Percentiles rank a stretch among this genome's conserved stretches.
phyloP scores from a whole-genome alignment of 306 rosid genomes.

The Canavalia gladiata region DNA sequence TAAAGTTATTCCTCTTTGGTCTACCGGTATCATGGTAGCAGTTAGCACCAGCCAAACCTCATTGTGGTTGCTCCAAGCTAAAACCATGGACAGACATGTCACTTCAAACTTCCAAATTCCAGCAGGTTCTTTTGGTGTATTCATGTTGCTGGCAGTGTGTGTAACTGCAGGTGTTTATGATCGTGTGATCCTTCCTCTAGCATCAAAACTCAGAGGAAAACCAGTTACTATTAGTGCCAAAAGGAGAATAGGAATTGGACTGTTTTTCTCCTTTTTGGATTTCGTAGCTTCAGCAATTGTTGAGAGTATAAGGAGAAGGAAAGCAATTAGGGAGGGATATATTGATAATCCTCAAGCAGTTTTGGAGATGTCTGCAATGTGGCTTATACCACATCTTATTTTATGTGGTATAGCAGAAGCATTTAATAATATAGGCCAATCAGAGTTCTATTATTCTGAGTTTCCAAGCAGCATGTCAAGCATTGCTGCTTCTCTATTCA shows the following conservation, averaged over 20 bases:
- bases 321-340: constrained; percentile 54
- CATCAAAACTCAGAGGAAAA: constrained; percentile 63
- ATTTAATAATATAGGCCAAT: constrained; percentile 65
- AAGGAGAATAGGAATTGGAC: constrained; percentile 70
- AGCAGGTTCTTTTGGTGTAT: constrained; percentile 68
- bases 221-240: constrained; percentile 55
- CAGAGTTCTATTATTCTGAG: constrained; percentile 74
- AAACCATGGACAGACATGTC: constrained; percentile 68
- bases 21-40: constrained; percentile 59
- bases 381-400: constrained; percentile 67
- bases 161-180: constrained; percentile 65
- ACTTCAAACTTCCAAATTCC: constrained; percentile 66
- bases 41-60: constrained; percentile 62
- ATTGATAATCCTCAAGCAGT: constrained; percentile 54
- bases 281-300: constrained; percentile 61
- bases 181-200: constrained; percentile 63
- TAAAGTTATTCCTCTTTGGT: constrained; percentile 74
- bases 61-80: constrained; percentile 71
- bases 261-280: constrained; percentile 56
- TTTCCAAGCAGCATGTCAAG: constrained; percentile 81
- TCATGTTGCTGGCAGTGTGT: constrained; percentile 53
- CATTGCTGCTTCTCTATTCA: constrained; percentile 61
- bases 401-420: constrained; percentile 73
- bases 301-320: constrained; percentile 56
- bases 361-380: constrained; percentile 68